Evolutionary conservation across 371 early-diverging fungal species (phyloP).

Genomic region (Apophysomyces ossiformis): DNA sequence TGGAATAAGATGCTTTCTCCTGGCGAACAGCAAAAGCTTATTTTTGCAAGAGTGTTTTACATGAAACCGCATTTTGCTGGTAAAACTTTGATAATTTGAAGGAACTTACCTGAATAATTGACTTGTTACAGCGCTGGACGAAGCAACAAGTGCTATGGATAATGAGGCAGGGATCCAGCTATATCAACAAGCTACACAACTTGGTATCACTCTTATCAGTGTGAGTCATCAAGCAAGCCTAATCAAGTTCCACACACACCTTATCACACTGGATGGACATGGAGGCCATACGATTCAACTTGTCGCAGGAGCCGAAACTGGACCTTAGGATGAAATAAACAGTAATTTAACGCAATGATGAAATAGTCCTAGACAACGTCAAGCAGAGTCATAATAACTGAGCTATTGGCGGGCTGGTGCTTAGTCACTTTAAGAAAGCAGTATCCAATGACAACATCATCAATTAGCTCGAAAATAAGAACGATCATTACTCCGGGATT

Average conservation of each 20-base stretch:
- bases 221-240: conserved; percentile 67
- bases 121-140: conserved; percentile 63
- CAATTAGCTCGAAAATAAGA: too few relatives aligned
- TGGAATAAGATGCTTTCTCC: conserved; percentile 78
- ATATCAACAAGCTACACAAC: conserved; percentile 41
- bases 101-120: background rate
- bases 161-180: conserved; percentile 51
- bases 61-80: conserved; percentile 72
- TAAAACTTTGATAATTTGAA: conserved; percentile 25
- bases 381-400: too few relatives aligned
- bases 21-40: conserved; percentile 77
- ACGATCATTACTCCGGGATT: too few relatives aligned
- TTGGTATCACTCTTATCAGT: conserved; percentile 67
- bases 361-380: too few relatives aligned
- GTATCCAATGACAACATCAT: too few relatives aligned
- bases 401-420: too few relatives aligned
- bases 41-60: conserved; percentile 72
- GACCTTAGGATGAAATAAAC: background rate
- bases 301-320: background rate
- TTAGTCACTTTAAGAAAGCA: too few relatives aligned
- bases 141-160: conserved; percentile 77
- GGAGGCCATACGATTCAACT: conserved; percentile 39
- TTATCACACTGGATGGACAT: conserved; percentile 47
- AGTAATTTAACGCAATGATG: too few relatives aligned
- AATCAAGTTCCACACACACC: conserved; percentile 51